Percentiles rank a stretch among this genome's conserved stretches.
Evolutionary conservation across 768 basidiomycete species (phyloP).

Genomic region (Leccinum uliginosum): DNA sequence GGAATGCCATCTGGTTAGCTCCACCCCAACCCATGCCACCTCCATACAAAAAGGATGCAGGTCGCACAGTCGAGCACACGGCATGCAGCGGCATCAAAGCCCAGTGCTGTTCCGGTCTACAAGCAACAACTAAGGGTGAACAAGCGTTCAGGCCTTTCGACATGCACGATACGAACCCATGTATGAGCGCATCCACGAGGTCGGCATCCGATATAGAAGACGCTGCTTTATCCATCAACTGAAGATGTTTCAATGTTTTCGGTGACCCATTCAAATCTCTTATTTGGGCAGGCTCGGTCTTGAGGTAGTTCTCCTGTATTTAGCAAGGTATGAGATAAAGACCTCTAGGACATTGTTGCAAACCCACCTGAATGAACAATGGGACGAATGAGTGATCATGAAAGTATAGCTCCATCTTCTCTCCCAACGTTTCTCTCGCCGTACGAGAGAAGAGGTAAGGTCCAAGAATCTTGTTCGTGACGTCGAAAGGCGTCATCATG

Average conservation of each 20-base stretch:
- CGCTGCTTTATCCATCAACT: conserved; percentile 83
- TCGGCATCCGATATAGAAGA: conserved; percentile 94
- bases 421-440: conserved; percentile 72
- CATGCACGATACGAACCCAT: conserved; percentile 52
- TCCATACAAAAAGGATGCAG: conserved; percentile 83
- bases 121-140: background rate
- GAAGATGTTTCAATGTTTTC: conserved; percentile 63
- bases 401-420: conserved; percentile 96
- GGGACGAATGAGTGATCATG: conserved; percentile 95
- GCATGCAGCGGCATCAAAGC: conserved; percentile 91
- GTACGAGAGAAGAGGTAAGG: conserved; percentile 88
- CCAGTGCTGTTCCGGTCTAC: conserved; percentile 93
- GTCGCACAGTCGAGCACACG: conserved; percentile 82
- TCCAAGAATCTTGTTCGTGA: conserved; percentile 84
- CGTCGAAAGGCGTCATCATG: conserved; percentile 87
- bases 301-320: conserved; percentile 88
- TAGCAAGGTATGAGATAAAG: background rate
- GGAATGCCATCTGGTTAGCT: conserved; percentile 69
- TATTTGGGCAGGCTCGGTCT: conserved; percentile 64
- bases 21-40: conserved; percentile 61
- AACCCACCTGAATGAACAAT: conserved; percentile 82
- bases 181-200: conserved; percentile 88
- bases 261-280: conserved; percentile 60
- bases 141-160: background rate
- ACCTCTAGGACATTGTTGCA: background rate